A percentile compares a stretch with the other conserved stretches of the same genome.
These are phyloP conservation scores for Penicillium odoratum DNA, from an alignment of 495 filamentous ascomycete species.

Conservation along the genomic window DNA sequence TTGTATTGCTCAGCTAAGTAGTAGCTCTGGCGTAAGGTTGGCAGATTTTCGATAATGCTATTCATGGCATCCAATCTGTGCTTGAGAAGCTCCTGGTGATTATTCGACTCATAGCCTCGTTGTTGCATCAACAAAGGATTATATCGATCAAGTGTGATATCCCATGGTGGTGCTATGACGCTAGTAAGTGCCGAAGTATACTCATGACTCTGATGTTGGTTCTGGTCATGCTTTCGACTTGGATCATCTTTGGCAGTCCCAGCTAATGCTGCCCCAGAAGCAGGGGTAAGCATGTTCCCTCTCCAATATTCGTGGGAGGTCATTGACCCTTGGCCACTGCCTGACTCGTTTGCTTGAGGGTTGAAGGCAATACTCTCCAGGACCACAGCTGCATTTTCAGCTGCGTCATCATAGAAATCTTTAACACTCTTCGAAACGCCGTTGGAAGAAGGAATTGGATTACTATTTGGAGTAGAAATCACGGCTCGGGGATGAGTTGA, in stretches of 20 bases:
- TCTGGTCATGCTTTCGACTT: neutral
- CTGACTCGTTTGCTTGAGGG: neutral
- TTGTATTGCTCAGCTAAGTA: constrained; percentile 5
- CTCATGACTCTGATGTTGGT: neutral
- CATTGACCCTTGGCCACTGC: neutral
- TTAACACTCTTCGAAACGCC: neutral
- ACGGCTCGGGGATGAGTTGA: neutral
- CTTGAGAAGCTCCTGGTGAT: neutral
- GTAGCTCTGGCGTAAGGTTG: neutral
- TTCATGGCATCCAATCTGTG: constrained; percentile 2
- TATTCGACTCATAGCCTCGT: neutral
- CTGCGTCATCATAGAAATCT: constrained; percentile 1
- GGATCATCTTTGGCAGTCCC: constrained; percentile 1
- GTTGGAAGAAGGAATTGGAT: neutral
- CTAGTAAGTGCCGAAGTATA: neutral
- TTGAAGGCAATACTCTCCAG: constrained; percentile 4
- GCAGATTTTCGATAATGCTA: neutral
- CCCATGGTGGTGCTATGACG: neutral
- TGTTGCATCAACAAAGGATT: constrained; percentile 5
- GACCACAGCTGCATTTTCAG: constrained; percentile 3
- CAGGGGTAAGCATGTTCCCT: constrained; percentile 2
- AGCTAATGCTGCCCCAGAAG: constrained; percentile 1
- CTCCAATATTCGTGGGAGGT: constrained; percentile 4
- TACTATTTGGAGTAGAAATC: neutral
- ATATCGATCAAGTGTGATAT: neutral